These are phyloP conservation scores for Fusarium nematophilum DNA, from an alignment of 2,329 filamentous ascomycete genomes.

Conservation along the genomic window DNA sequence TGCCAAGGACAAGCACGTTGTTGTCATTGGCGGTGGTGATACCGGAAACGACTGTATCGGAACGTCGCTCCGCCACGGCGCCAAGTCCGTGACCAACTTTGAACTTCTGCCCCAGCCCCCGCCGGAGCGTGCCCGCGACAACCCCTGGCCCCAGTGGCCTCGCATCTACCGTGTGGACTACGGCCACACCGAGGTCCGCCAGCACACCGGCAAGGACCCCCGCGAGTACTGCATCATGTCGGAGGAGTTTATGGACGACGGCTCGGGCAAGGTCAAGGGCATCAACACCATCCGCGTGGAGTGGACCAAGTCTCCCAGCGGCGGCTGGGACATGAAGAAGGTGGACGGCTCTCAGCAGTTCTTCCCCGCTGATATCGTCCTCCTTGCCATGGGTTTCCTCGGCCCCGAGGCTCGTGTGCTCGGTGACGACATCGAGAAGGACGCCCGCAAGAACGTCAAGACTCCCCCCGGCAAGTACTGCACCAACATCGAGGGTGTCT, in stretches of 20 bases:
- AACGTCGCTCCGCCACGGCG: conserved; percentile 93
- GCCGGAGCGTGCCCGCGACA: conserved; percentile 88
- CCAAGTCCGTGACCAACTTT: conserved; percentile 96
- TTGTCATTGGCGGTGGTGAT: conserved; percentile 97
- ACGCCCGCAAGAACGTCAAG: conserved; percentile 95
- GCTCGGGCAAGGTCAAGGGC: conserved; percentile 87
- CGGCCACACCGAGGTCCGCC: conserved; percentile 93
- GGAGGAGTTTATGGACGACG: conserved; percentile 93
- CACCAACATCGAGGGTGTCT: conserved; percentile 89
- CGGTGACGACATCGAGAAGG: conserved; percentile 89
- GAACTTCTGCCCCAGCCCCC: conserved; percentile 94
- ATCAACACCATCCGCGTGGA: conserved; percentile 97
- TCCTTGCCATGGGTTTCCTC: conserved; percentile 97
- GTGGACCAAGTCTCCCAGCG: conserved; percentile 89
- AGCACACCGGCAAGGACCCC: conserved; percentile 95
- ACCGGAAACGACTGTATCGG: conserved; percentile 98
- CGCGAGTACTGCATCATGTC: conserved; percentile 99
- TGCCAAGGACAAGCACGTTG: conserved; percentile 93
- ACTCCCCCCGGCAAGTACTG: conserved; percentile 87
- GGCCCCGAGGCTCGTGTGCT: conserved; percentile 91
- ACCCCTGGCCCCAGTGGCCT: conserved; percentile 99
- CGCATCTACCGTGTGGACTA: conserved; percentile 99
- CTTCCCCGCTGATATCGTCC: conserved; percentile 94
- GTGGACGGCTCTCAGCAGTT: conserved; percentile 92
- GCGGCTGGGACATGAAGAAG: conserved; percentile 99